Conservation (phyloP, 371 early-diverging fungal species). For the Mucor racemosus region DNA sequence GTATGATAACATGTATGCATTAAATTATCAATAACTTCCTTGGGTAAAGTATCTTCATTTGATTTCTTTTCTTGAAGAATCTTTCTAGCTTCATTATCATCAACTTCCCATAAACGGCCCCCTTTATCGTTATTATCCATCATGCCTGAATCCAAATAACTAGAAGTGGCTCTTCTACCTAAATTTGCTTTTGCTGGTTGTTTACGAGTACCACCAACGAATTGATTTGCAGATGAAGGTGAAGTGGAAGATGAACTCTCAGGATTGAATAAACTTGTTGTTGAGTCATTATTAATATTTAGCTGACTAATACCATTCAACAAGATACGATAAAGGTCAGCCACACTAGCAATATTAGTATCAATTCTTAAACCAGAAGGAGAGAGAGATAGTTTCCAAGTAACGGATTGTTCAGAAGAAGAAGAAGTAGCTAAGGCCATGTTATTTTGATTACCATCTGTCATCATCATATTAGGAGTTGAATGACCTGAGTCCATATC, state of each 20-base stretch:
- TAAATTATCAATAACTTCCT: conserved; percentile 42
- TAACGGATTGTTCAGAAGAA: conserved; percentile 36
- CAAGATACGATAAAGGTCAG: conserved; percentile 52
- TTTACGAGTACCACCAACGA: conserved; percentile 11
- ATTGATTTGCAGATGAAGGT: background rate
- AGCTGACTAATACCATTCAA: conserved; percentile 53
- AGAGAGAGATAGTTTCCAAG: conserved; percentile 55
- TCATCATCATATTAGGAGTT: conserved; percentile 10
- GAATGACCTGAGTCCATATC: conserved; percentile 5
- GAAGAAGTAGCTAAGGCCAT: conserved; percentile 14
- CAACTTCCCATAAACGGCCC: conserved; percentile 57
- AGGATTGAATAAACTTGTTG: conserved; percentile 43
- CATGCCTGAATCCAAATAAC: conserved; percentile 11
- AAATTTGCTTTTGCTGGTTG: background rate
- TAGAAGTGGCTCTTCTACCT: background rate
- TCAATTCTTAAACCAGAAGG: conserved; percentile 55
- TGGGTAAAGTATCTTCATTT: conserved; percentile 33
- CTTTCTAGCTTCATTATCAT: conserved; percentile 52
- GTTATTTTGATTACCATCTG: conserved; percentile 1
- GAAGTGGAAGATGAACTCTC: conserved; percentile 23
- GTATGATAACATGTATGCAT: conserved; percentile 60
- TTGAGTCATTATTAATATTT: conserved; percentile 49
- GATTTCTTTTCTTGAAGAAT: conserved; percentile 42
- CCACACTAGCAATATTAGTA: conserved; percentile 55
- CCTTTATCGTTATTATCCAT: conserved; percentile 12